Evolutionary conservation across 345 rosid species (phyloP), one percentile per base, ranked within the genome.

Genomic region (Citrus glauca): DNA sequence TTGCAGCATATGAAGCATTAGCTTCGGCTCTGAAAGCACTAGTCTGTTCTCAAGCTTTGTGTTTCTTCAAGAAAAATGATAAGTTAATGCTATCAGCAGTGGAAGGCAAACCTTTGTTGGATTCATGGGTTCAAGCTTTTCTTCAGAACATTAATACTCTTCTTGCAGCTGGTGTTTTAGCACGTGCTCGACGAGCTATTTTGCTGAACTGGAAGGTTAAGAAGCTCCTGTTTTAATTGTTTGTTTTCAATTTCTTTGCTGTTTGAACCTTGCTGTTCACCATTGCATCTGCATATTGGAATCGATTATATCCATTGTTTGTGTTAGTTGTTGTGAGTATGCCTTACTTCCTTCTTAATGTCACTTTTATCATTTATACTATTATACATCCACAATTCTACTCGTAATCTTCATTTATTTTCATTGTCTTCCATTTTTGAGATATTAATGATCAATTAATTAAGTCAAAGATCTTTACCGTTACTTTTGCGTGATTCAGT

Each of bases 171-270:
- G 91, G 95, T 81, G 83, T 83, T 69, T 80, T 95, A 80, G 94
- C 86, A 66, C 90, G 97, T 76, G 75, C 88, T 80, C 91, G 98
- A 67, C 86, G 90, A 69, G 94, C 98, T 74, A 86, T 91, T 83
- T 85, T 95, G 72, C 90, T 93, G 76, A 95, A 91, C 72, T 90
- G 90, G 91, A 95, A 95, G 98, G 98, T 95, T 80, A 87, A 75
- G 70, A 74, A 50, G 33, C 77, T 57, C 68, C 62, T 63, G 72
- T 25, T 73, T 61, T 35, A 73, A 37, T 20, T 30, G 5, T 72
- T 25, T 7, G 33, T n/a, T 45, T 45, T 45, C 0, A 45, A 45
- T 45, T 45, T 45, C 50, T 45, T 45, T 45, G 1, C 17, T 45
- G 50, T 13, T 45, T 45, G 50, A 57, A 32, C 60, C 37, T 35